Conservation (phyloP, 2,329 filamentous ascomycete species). For the Fusarium camptoceras region DNA sequence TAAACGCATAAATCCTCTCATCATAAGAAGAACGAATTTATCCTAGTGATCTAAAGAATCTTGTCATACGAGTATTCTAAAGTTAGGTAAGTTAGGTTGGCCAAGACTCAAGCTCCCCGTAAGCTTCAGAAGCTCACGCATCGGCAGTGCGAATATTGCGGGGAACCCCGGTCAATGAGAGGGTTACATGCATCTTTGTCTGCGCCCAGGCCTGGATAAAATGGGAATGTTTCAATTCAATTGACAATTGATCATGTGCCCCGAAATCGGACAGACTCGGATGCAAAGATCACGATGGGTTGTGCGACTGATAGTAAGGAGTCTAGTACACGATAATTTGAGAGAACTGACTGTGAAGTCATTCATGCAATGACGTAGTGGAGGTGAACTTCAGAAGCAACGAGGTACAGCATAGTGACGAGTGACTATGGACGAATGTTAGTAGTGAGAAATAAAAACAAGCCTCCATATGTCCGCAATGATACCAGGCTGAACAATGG, state of each 20-base stretch:
- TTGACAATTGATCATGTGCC: conserved; percentile 27
- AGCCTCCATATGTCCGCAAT: conserved; percentile 17
- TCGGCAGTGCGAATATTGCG: conserved; percentile 1
- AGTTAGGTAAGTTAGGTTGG: not conserved
- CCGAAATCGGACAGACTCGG: conserved; percentile 32
- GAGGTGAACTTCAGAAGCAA: not conserved
- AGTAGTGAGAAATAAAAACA: not conserved
- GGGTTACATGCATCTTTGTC: conserved; percentile 20
- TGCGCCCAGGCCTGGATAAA: conserved; percentile 3
- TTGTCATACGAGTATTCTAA: not conserved
- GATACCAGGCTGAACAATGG: conserved; percentile 8
- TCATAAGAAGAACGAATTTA: not conserved
- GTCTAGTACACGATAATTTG: not conserved
- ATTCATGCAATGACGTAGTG: conserved; percentile 23
- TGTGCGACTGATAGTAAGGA: conserved; percentile 4
- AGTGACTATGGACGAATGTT: not conserved
- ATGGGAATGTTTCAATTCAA: conserved; percentile 12
- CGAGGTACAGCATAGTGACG: not conserved
- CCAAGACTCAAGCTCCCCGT: not conserved
- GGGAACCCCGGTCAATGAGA: conserved; percentile 17
- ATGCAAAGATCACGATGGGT: conserved; percentile 5
- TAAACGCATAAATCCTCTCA: not conserved
- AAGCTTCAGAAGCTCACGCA: not conserved
- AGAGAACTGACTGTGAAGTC: conserved; percentile 2
- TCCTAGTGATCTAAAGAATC: not conserved